Conservation (phyloP, 2,329 filamentous ascomycete species). For the Claviceps sp. region DNA sequence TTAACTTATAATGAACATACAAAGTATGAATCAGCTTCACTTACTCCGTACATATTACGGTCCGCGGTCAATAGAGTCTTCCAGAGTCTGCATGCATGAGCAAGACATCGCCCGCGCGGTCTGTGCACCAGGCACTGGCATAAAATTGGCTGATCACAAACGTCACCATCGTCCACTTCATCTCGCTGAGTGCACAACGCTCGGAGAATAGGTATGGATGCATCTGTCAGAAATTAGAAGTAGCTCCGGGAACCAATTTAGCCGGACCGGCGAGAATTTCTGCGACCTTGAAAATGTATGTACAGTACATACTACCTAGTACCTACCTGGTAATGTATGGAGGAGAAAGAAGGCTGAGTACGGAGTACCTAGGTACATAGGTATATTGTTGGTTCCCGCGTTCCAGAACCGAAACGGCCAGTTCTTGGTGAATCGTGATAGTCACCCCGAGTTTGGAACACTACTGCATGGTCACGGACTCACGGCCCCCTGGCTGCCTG, state of each 20-base stretch:
- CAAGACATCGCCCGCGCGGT: neutral
- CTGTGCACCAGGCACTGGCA: neutral
- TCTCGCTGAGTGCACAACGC: neutral
- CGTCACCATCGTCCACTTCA: neutral
- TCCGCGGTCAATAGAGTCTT: neutral
- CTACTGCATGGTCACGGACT: neutral
- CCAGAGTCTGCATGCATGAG: neutral
- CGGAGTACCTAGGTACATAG: too few species aligned
- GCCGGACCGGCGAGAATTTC: neutral
- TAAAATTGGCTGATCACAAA: neutral
- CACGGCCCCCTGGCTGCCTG: neutral
- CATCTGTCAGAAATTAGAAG: neutral
- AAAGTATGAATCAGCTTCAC: neutral
- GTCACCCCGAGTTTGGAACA: neutral
- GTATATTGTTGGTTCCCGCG: neutral
- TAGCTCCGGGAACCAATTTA: neutral
- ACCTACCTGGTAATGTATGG: neutral
- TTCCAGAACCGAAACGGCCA: neutral
- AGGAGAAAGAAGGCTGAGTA: neutral
- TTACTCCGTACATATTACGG: neutral
- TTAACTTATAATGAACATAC: neutral
- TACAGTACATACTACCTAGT: neutral
- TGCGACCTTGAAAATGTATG: neutral
- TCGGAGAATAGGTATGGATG: neutral
- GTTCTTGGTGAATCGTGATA: neutral